Conservation (phyloP, 345 rosid species). For the Eucalyptus lansdowneana region DNA sequence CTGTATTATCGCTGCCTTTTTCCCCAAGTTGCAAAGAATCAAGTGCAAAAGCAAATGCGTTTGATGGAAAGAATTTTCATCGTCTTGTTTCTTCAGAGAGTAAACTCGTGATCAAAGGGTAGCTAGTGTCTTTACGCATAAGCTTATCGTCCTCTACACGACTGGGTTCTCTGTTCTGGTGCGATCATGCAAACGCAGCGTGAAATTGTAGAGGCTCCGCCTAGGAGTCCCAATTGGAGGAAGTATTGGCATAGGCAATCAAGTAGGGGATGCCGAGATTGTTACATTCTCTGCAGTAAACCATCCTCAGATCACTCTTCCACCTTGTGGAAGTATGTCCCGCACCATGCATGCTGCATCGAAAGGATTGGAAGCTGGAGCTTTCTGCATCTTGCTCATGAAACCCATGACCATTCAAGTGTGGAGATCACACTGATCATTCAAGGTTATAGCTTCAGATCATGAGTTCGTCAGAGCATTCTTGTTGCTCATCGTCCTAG, state of each 20-base stretch:
- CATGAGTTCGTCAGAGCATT: neutral
- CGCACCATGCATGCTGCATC: neutral
- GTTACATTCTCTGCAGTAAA: neutral
- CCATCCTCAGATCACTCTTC: neutral
- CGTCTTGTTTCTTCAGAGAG: neutral
- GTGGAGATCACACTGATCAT: neutral
- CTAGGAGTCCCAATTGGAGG: neutral
- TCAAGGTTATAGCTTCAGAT: neutral
- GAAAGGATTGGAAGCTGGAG: neutral
- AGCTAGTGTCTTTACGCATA: neutral
- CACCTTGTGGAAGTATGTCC: neutral
- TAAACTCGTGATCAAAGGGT: neutral
- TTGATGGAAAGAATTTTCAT: neutral
- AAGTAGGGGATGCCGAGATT: neutral
- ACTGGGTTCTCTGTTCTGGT: neutral
- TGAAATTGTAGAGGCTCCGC: neutral
- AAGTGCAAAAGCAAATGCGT: neutral
- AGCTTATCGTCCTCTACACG: neutral
- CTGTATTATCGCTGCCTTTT: too few relatives aligned
- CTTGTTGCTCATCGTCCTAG: neutral
- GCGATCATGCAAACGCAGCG: neutral
- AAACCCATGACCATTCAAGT: neutral
- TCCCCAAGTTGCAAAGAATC: too few relatives aligned
- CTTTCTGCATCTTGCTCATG: neutral
- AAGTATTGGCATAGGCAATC: neutral